phyloP scores from a whole-genome alignment of 192 early-diverging fungal species.

The Entomortierella chlamydospora region DNA sequence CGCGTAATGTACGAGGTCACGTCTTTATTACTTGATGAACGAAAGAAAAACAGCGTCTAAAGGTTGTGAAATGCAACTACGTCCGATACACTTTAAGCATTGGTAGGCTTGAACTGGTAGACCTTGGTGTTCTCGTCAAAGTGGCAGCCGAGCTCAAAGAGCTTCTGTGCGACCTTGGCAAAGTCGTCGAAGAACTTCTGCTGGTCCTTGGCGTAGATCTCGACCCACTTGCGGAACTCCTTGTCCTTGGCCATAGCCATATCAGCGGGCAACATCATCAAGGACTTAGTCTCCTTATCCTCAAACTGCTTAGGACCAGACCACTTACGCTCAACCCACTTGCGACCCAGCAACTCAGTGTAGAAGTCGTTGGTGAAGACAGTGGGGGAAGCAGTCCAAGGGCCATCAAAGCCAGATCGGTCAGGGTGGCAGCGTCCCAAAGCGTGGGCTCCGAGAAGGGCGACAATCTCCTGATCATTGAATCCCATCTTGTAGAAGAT shows the following conservation, averaged over 20 bases:
- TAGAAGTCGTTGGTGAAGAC: slow-evolving; percentile 92
- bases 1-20: too few relatives aligned
- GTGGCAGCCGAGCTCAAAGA: slow-evolving; percentile 87
- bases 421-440: slow-evolving; percentile 81
- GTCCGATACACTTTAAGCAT: slow-evolving; percentile 40
- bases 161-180: slow-evolving; percentile 83
- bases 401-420: slow-evolving; percentile 84
- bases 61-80: background rate
- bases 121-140: slow-evolving; percentile 75
- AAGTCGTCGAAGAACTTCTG: slow-evolving; percentile 94
- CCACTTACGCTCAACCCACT: slow-evolving; percentile 87
- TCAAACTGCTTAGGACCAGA: slow-evolving; percentile 88
- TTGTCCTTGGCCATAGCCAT: slow-evolving; percentile 73
- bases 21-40: slow-evolving; percentile 4
- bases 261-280: slow-evolving; percentile 84
- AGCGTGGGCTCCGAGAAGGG: slow-evolving; percentile 81
- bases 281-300: slow-evolving; percentile 74
- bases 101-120: slow-evolving; percentile 72
- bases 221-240: slow-evolving; percentile 79
- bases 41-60: background rate
- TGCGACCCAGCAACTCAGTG: slow-evolving; percentile 80
- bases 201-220: slow-evolving; percentile 88
- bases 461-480: slow-evolving; percentile 80
- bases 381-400: slow-evolving; percentile 92
- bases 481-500: slow-evolving; percentile 86